These are phyloP conservation scores for Hepatocystis sp. DNA, from an alignment of 169 alveolate species.

Conservation along the genomic window DNA sequence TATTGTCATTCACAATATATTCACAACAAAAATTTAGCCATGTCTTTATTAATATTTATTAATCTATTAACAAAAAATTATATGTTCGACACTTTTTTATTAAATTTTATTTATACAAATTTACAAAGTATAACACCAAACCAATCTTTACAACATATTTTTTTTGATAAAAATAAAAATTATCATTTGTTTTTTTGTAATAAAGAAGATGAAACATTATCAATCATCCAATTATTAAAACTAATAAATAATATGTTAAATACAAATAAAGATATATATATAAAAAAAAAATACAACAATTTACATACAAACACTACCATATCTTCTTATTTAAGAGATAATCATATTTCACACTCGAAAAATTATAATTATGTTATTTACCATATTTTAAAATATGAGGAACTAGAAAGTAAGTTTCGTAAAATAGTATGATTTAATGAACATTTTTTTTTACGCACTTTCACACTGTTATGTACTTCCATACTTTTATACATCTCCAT, in stretches of 20 bases:
- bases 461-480: background rate
- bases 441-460: background rate
- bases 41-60: slow-evolving; percentile 19
- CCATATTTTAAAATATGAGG: slow-evolving; percentile 21
- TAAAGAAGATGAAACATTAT: slow-evolving; percentile 8
- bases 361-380: slow-evolving; percentile 29
- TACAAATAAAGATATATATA: slow-evolving; percentile 60
- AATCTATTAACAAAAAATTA: slow-evolving; percentile 41
- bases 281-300: slow-evolving; percentile 57
- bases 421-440: background rate
- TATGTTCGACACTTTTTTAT: slow-evolving; percentile 12
- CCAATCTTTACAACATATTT: slow-evolving; percentile 5
- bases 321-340: slow-evolving; percentile 35
- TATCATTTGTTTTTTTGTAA: slow-evolving; percentile 20
- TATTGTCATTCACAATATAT: slow-evolving; percentile 40
- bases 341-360: slow-evolving; percentile 45
- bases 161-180: slow-evolving; percentile 24
- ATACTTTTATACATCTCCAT: background rate
- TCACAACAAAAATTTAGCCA: slow-evolving; percentile 39
- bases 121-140: background rate
- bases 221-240: slow-evolving; percentile 42
- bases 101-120: slow-evolving; percentile 14
- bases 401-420: slow-evolving; percentile 13
- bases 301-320: slow-evolving; percentile 27
- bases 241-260: slow-evolving; percentile 47